Conservation (phyloP, 2,329 filamentous ascomycete genomes). For the Lachnellula subtilissima region DNA sequence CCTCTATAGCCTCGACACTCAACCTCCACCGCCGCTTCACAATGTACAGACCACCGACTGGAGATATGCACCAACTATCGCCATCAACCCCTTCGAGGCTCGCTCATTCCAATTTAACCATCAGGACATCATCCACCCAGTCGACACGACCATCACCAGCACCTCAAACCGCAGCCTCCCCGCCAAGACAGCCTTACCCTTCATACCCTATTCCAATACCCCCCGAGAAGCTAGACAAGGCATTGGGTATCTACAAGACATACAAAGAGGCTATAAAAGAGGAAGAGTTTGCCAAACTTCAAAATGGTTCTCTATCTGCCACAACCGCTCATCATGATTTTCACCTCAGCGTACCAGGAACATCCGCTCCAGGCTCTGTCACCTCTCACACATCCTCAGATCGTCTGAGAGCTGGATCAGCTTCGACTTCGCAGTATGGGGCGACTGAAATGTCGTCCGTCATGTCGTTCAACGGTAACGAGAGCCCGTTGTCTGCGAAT, state of each 20-base stretch:
- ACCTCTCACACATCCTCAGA: conserved; percentile 19
- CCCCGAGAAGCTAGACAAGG: conserved; percentile 18
- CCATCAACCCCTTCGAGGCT: neutral
- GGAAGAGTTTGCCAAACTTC: conserved; percentile 18
- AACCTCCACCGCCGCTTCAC: neutral
- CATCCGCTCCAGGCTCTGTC: conserved; percentile 17
- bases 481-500: conserved; percentile 14
- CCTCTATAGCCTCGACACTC: neutral
- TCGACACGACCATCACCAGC: conserved; percentile 1
- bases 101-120: conserved; percentile 4
- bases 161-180: conserved; percentile 11
- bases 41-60: neutral
- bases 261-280: conserved; percentile 12
- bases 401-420: conserved; percentile 12
- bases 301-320: conserved; percentile 11
- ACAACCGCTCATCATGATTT: conserved; percentile 13
- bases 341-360: conserved; percentile 11
- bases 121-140: conserved; percentile 10
- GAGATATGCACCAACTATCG: neutral
- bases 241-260: conserved; percentile 19
- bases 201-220: conserved; percentile 24
- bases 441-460: conserved; percentile 26
- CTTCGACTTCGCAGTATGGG: conserved; percentile 15
- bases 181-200: conserved; percentile 9
- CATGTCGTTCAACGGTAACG: conserved; percentile 24